Conservation (phyloP, 169 alveolate species). For the Gregarina niphandrodes region DNA sequence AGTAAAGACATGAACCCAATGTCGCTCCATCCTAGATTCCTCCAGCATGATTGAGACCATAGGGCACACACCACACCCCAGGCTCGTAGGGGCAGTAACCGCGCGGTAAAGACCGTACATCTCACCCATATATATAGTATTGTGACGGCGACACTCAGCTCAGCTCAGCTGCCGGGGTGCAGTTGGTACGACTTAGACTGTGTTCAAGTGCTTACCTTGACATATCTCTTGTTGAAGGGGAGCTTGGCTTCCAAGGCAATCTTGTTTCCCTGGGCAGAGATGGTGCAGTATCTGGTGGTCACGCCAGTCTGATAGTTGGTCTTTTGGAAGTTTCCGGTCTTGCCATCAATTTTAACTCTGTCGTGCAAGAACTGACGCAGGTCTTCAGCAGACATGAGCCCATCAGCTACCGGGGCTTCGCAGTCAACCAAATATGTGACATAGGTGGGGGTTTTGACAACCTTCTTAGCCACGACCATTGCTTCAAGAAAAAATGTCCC, state of each 20-base stretch:
- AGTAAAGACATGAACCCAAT: background rate
- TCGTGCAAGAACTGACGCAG: constrained; percentile 62
- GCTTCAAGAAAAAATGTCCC: no score
- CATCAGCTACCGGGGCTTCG: no score
- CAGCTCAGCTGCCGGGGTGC: no score
- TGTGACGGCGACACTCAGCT: constrained; percentile 1
- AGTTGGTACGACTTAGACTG: background rate
- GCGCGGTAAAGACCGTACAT: background rate
- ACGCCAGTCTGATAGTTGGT: constrained; percentile 48
- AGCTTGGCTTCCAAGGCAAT: constrained; percentile 49
- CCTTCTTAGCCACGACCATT: no score
- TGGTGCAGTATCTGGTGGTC: no score
- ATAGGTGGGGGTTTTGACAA: no score
- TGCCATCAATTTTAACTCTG: constrained; percentile 68
- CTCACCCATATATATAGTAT: background rate
- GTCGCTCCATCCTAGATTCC: background rate
- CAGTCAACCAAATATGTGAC: no score
- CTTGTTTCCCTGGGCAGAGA: no score
- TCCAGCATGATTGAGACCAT: background rate
- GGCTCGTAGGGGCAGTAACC: no score
- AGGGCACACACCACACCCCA: background rate
- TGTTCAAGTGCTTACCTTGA: constrained; percentile 29
- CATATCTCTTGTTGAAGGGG: constrained; percentile 77
- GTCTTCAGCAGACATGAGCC: no score
- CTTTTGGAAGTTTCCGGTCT: constrained; percentile 67